Base-by-base conservation (phyloP, 129 eudicot species). In the Flaveria ramosissima region DNA sequence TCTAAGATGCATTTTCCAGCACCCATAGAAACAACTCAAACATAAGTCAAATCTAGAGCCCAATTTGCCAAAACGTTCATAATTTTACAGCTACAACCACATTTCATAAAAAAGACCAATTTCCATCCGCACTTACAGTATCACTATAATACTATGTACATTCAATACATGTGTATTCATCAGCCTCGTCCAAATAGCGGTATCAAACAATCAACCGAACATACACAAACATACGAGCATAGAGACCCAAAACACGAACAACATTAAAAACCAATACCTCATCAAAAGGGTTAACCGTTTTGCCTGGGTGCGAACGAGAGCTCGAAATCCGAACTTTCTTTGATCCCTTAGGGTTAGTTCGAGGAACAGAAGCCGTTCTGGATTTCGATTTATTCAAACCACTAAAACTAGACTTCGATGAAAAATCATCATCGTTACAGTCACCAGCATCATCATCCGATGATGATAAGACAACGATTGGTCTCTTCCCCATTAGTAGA, bases 361-460 rank as follows among this genome's bases (percentile, higher is more conserved):
- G 76, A 16, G 96, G 89, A 68, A 74, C 90, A 19, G 89, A 87
- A 20, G 78, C 74, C 9, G 85, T 55, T 80, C 78, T 83, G 72
- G 67, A 53, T 50, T 83, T 78, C 14, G 85, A 73, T 17, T 80
- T 83, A 12, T 81, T 75, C 7, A 30, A 74, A 56, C 8, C 46
- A 66, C 13, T 73, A 43, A 46, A 41, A 50, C 27, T 76, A 19
- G 78, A 52, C 77, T 71, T 76, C 12, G 60, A 46, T 39, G 74
- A 21, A n/a, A 68, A 81, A 14, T 60, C 83, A 20, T 61, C 46
- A 26, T 75, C 78, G n/a, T 39, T 57, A 73, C 14, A 41, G 1
- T 71, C 87, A 19, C 80, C 89, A 30, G 36, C 83, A 19, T 81
- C 79, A 27, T 89, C 96, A 14, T 80, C 88, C 1, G 91, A 86